A percentile compares a stretch with the other conserved stretches of the same genome.
phyloP scores from a whole-genome alignment of 106 monocot species.

The Dioscorea alata region DNA sequence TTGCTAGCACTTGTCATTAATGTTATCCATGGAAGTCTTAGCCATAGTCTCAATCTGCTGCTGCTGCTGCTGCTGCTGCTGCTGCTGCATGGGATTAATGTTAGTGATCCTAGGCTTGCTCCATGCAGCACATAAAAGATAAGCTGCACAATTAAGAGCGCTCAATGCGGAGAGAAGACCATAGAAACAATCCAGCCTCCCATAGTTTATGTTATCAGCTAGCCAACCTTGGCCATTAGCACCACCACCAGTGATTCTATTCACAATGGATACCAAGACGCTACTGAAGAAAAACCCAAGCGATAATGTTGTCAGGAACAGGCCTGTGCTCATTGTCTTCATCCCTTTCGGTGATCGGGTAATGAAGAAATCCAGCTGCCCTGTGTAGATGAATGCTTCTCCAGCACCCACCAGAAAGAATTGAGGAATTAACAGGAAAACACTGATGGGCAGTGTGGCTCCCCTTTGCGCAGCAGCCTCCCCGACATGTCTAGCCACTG shows the following conservation, averaged over 20 bases:
- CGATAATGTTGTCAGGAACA: constrained; percentile 73
- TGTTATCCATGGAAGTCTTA: no score
- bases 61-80: no score
- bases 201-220: constrained; percentile 58
- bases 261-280: constrained; percentile 47
- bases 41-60: no score
- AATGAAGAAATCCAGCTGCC: constrained; percentile 92
- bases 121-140: constrained; percentile 27
- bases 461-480: background rate
- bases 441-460: constrained; percentile 53
- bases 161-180: constrained; percentile 55
- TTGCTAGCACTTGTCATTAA: no score
- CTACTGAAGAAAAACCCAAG: constrained; percentile 89
- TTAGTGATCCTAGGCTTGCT: constrained; percentile 13
- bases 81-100: no score
- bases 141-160: constrained; percentile 41
- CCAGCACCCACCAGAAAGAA: constrained; percentile 85
- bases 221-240: constrained; percentile 44
- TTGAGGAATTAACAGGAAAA: constrained; percentile 69
- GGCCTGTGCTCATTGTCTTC: constrained; percentile 93
- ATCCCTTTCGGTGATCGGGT: constrained; percentile 72
- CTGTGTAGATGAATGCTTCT: constrained; percentile 89
- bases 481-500: constrained; percentile 15
- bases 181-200: constrained; percentile 79
- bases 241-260: constrained; percentile 36